Base-by-base conservation (phyloP, 331 rosid species). In the Stylosanthes scabra region DNA sequence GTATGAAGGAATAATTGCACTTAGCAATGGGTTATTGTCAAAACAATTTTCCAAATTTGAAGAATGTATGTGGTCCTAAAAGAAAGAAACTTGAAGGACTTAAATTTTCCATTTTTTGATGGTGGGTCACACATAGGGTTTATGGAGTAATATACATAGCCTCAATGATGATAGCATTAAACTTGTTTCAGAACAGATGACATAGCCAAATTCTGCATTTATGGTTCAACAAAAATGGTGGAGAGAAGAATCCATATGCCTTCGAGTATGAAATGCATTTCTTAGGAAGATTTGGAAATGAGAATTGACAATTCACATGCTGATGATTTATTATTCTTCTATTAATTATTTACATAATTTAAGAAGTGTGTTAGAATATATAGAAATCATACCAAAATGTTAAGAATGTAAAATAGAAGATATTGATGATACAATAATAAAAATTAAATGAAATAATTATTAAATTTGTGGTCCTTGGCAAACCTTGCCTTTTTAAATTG, bases 11-110 rank as follows among this genome's bases (percentile, higher is more conserved):
- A 75, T 75, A 56, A 81, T 75, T 75, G 81, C 77, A 75, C 67
- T 75, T 65, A 70, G 63, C 8, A 81, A 64, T 9, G 66, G 11
- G 47, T 75, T 75, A 59, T 70, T 42, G 40, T 81, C 78, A 81
- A 70, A 42, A 13, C 62, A 66, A 6, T 41, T 50, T 78, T 71
- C 67, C 74, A 50, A 25, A 59, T 75, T 70, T 15, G 63, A 72
- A 45, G 60, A 58, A 60, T 61, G 84, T 76, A 60, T 61, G 84
- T 76, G 81, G 78, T 76, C 85, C 81, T 65, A 7, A 31, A 65
- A 58, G n/a, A 62, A 62, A 57, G 13, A 64, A 64, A 75, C 40
- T 70, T 50, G 66, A 58, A 70, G 51, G 44, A 58, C 45, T 65
- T 74, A 65, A 76, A 70, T 64, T 75, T 75, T 60, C 78, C 50